Percentiles rank a stretch among this genome's conserved stretches.
Conservation (phyloP, 352 stramenopile genomes). For the Phytophthora pisi region DNA sequence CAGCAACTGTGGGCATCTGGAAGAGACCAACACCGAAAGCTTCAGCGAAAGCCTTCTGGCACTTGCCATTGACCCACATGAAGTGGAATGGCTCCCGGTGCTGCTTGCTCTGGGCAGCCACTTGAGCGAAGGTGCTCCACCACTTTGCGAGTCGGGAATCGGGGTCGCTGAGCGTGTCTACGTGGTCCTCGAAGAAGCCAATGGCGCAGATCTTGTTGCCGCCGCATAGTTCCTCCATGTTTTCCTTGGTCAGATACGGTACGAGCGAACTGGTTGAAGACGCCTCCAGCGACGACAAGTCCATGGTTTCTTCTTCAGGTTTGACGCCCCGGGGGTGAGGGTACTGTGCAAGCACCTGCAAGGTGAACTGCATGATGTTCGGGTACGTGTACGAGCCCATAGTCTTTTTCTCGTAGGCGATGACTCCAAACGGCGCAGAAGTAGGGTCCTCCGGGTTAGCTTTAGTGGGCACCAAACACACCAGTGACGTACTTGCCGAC, state of each 20-base stretch:
- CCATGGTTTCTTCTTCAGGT: conserved; percentile 25
- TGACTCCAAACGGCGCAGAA: conserved; percentile 58
- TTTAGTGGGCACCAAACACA: conserved; percentile 54
- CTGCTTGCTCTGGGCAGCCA: conserved; percentile 56
- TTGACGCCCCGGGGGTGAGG: conserved; percentile 50
- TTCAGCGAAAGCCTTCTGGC: conserved; percentile 69
- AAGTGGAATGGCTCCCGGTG: conserved; percentile 68
- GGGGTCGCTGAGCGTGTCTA: conserved; percentile 45
- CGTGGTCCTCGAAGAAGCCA: conserved; percentile 72
- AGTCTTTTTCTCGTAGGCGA: conserved; percentile 72
- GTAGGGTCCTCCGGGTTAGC: conserved; percentile 26
- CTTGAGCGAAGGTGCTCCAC: conserved; percentile 44
- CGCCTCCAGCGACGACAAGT: conserved; percentile 38
- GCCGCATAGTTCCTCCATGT: conserved; percentile 52
- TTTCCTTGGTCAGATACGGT: conserved; percentile 63
- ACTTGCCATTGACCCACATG: conserved; percentile 82
- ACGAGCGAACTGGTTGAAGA: conserved; percentile 33
- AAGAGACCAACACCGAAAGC: conserved; percentile 73
- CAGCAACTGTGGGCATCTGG: conserved; percentile 76
- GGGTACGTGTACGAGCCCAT: conserved; percentile 68
- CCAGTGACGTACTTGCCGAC: conserved; percentile 43
- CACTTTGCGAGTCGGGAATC: conserved; percentile 54
- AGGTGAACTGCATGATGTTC: conserved; percentile 73
- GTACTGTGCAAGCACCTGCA: conserved; percentile 67
- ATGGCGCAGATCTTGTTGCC: conserved; percentile 81